Evolutionary conservation across 805 yeast species (phyloP), one percentile per base, ranked within the genome.

Genomic region (Candida silvatica): DNA sequence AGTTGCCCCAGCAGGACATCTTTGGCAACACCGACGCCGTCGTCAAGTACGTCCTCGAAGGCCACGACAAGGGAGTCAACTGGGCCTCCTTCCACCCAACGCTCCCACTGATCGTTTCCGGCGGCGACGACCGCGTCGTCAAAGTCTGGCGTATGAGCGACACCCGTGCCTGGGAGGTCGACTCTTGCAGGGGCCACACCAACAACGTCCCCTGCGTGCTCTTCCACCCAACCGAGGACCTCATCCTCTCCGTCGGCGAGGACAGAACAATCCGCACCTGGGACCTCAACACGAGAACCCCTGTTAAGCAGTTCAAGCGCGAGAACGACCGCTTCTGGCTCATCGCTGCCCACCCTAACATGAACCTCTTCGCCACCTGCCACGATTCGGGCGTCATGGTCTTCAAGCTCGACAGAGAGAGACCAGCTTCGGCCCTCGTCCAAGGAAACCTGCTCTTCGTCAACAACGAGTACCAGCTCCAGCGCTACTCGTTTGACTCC

Each of bases 61-160:
- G 98, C 34, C 99, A 92, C 58, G 95, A 92, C 52, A 80, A 95
- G 58, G 97, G 97, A 56, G 98, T 92, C 51, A 90, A 92, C 57
- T 92, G 95, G 95, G 97, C 97, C 16, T 69, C 95, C 9, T 94
- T 94, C 76, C 99, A 92, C 58, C 98, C 98, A 31, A 86, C 90
- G 17, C 69, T 87, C 55, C 97, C 97, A 11, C 69, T 92, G 47
- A 87, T 92, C 54, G 94, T 88, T 15, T 85, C 96, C 14, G 94
- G 90, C 50, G 94, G 94, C 58, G 99, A 92, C 58, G 99, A 92
- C 56, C 75, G 97, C 46, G 79, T 90, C 45, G 85, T 92, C 38
- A 90, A 90, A 60, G 67, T 94, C 45, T 92, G 98, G 98, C 75
- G 97, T 62, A 12, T 12, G 12, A 12, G 12, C 12, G 96, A 92